Evolutionary conservation across 2,329 filamentous ascomycete genomes (phyloP).

Genomic region (Cryphonectria parasitica): DNA sequence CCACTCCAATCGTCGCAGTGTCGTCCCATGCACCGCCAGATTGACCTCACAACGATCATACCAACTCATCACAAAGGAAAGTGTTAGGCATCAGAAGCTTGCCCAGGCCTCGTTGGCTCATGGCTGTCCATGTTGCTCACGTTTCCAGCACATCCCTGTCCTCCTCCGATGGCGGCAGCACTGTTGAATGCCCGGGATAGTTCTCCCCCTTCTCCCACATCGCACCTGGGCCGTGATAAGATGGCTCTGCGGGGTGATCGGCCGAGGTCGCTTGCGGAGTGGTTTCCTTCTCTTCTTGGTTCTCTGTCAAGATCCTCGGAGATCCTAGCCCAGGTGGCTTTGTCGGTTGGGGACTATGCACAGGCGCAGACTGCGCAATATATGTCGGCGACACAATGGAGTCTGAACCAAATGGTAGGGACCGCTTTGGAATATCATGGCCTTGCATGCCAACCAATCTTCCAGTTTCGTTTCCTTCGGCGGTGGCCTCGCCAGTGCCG

Average conservation of each 20-base stretch:
- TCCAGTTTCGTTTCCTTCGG: constrained; percentile 28
- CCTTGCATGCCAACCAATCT: constrained; percentile 12
- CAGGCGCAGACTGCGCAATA: constrained; percentile 43
- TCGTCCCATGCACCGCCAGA: neutral
- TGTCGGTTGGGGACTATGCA: constrained; percentile 43
- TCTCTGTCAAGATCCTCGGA: constrained; percentile 32
- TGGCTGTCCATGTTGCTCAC: constrained; percentile 32
- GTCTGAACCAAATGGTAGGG: constrained; percentile 59
- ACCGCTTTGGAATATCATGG: constrained; percentile 50
- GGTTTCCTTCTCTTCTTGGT: constrained; percentile 29
- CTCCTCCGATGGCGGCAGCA: constrained; percentile 44
- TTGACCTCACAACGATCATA: neutral
- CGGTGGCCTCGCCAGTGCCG: constrained; percentile 38
- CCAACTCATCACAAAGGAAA: constrained; percentile 9
- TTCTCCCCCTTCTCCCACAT: constrained; percentile 57
- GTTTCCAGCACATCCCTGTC: constrained; percentile 47
- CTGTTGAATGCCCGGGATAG: constrained; percentile 43
- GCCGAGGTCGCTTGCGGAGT: constrained; percentile 24
- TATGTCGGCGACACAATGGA: constrained; percentile 50
- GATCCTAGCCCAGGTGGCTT: constrained; percentile 36
- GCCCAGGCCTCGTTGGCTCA: constrained; percentile 8
- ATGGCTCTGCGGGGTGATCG: constrained; percentile 40
- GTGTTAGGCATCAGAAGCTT: constrained; percentile 12
- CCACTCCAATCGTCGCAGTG: neutral
- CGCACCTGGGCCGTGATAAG: constrained; percentile 54